These are phyloP conservation scores for Cladosporium austrohemisphaericum DNA, from an alignment of 2,329 filamentous ascomycete genomes.

Conservation along the genomic window DNA sequence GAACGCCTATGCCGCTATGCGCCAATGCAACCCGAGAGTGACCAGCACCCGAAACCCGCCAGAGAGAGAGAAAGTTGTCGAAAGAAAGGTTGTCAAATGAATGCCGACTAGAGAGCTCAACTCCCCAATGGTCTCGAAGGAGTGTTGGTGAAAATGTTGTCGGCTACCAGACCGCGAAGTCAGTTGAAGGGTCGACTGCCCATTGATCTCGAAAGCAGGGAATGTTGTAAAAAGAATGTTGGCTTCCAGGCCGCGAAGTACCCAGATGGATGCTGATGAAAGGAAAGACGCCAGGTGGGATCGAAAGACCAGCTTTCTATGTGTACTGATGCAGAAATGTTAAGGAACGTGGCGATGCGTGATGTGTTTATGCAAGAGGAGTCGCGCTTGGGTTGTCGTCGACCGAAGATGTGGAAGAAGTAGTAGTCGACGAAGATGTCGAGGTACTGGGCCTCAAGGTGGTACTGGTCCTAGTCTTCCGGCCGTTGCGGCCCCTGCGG, in stretches of 20 bases:
- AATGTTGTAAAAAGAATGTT: background rate
- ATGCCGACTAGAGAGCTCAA: constrained; percentile 1
- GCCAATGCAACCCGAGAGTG: too few relatives aligned
- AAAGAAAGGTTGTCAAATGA: background rate
- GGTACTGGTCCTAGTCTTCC: constrained; percentile 5
- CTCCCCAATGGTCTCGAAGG: background rate
- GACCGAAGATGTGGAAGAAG: constrained; percentile 2
- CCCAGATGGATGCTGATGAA: background rate
- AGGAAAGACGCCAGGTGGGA: background rate
- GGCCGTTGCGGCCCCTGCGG: constrained; percentile 1
- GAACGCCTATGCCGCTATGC: too few relatives aligned
- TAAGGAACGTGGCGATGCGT: background rate
- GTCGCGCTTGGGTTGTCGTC: background rate
- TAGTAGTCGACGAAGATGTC: background rate
- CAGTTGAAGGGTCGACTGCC: background rate
- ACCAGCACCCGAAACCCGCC: too few relatives aligned
- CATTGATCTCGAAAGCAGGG: background rate
- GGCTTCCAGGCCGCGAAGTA: background rate
- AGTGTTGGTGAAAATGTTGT: background rate
- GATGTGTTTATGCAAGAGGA: background rate
- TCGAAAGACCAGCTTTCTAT: background rate
- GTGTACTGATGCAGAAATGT: background rate
- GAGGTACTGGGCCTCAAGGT: too few relatives aligned
- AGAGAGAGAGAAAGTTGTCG: constrained; percentile 5
- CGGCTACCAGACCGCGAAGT: background rate